Base-by-base conservation (phyloP, 768 basidiomycete genomes). In the Termitomyces sp. region DNA sequence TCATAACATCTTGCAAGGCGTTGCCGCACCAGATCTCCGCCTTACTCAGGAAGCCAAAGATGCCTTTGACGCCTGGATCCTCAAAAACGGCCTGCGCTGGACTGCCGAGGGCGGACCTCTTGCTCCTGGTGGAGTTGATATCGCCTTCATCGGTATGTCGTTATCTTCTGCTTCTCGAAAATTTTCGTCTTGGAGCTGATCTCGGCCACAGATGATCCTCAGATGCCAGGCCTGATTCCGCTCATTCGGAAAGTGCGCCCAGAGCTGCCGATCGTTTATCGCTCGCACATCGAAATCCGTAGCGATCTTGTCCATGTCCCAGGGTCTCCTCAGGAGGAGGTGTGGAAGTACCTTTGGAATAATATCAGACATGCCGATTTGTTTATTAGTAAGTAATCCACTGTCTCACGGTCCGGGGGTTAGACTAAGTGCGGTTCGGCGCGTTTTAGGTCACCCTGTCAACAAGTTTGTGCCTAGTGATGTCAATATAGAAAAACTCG, bases 291-390 rank as follows among this genome's bases (percentile, higher is more conserved):
- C 60, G 94, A 98, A 75, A 94, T 90, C 63, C 87, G 88, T 49
- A 88, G 88, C 63, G 90, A 94, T 69, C 86, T 97, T 43, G 85
- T 92, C 24, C 90, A 94, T 69, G 78, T 84, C 26, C 75, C 84
- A 24, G 88, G 86, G 32, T 93, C 92, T 13, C 90, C 92, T 22
- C 93, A 95, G 67, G 85, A 88, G 67, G 88, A 90, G 64, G 93
- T 95, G 18, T 98, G 94, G 94, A 83, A 94, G 65, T 98, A 94
- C 73, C 81, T 98, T 14, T 97, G 90, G 88, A 87, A 92, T 64
- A 94, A 91, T 72, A 93, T 98, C 66, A 80, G 92, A 68, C 79
- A 87, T 32, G 88, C 91, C 44, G 94, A 97, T 75, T 71, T 95
- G 66, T 97, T 96, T 77, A 88, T 96, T 83, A 85, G 88, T 86